Percentiles rank a stretch among this genome's conserved stretches.
phyloP scores from a whole-genome alignment of 352 stramenopile species.

The Pythium phragmitis region DNA sequence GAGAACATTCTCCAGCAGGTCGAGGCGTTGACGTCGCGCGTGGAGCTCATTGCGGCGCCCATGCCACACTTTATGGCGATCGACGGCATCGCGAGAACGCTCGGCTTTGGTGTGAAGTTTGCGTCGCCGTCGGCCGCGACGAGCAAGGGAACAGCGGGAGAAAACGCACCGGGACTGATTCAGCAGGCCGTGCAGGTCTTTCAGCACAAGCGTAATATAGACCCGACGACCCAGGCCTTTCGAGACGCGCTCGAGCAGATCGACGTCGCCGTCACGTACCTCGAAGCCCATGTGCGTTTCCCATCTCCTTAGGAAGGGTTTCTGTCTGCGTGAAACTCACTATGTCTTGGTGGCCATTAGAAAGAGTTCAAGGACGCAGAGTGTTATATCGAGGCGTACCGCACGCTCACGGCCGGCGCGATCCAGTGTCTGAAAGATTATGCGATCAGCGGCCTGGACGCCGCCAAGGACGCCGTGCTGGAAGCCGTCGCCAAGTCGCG shows the following conservation, averaged over 20 bases:
- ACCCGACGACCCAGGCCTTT: slow-evolving; percentile 66
- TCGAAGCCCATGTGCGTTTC: slow-evolving; percentile 58
- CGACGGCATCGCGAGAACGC: slow-evolving; percentile 44
- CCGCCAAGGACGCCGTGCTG: slow-evolving; percentile 62
- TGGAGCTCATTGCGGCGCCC: slow-evolving; percentile 57
- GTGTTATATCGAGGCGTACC: slow-evolving; percentile 77
- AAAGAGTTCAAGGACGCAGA: slow-evolving; percentile 64
- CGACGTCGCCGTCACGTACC: slow-evolving; percentile 58
- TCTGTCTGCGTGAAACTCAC: not conserved
- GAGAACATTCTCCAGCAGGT: slow-evolving; percentile 49
- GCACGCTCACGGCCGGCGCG: slow-evolving; percentile 51
- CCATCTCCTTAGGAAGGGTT: not conserved
- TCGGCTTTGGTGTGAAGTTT: slow-evolving; percentile 76
- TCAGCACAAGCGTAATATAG: slow-evolving; percentile 68
- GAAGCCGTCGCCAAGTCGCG: slow-evolving; percentile 47
- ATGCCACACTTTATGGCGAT: slow-evolving; percentile 78
- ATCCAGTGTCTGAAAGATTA: slow-evolving; percentile 77
- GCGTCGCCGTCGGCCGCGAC: slow-evolving; percentile 32
- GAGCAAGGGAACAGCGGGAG: slow-evolving; percentile 1
- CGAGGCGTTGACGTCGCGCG: slow-evolving; percentile 48
- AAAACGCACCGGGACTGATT: slow-evolving; percentile 1
- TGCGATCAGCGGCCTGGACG: slow-evolving; percentile 59
- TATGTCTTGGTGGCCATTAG: slow-evolving; percentile 31
- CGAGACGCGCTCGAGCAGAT: slow-evolving; percentile 65
- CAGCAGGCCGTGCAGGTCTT: slow-evolving; percentile 68